Evolutionary conservation across 495 filamentous ascomycete genomes (phyloP), one percentile per base, ranked within the genome.

Genomic region (Hypoxylon intermedium): DNA sequence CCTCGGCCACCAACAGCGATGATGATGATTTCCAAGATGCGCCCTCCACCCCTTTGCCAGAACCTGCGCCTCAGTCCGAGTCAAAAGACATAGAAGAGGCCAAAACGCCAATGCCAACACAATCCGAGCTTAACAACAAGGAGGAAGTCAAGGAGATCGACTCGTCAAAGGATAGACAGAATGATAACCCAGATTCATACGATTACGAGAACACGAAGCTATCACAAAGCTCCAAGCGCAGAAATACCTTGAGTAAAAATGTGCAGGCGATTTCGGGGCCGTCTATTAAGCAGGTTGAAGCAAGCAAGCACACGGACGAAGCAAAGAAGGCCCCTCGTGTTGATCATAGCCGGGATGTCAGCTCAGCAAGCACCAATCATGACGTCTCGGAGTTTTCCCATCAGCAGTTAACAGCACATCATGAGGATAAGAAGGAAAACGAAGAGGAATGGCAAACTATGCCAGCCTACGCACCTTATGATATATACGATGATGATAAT

Each of bases 401-500:
- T 69, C 93, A 97, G 75, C 85, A 88, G 59, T 78, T 95, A 9
- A 82, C 87, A 9, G 74, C 82, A 31, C 74, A 80, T n/a, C 76
- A 78, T 9, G 64, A 79, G 18, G 56, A 72, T 4, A 75, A 83
- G 24, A 75, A 80, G 44, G 68, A 75, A 6, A 75, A 83, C 5
- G 83, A 84, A 0, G 85, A 87, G 19, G 87, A 80, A 51, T 99
- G 94, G 94, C 89, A 96, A 75, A 79, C 81, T 1, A 99, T 99
- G 94, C 93, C 94, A 13, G 89, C 95, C 5, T 88, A 89, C 56
- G 94, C 91, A 5, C 87, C 90, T 13, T 91, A 91, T 68, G 93
- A 98, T 75, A 86, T 96, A 26, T 99, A 98, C 71, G 90, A 99
- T 70, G 94, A 99, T 60, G 87, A 95, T 64, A 90, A 92, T 54